phyloP scores from a whole-genome alignment of 305 asterid species.

The Fraxinus paxiana region DNA sequence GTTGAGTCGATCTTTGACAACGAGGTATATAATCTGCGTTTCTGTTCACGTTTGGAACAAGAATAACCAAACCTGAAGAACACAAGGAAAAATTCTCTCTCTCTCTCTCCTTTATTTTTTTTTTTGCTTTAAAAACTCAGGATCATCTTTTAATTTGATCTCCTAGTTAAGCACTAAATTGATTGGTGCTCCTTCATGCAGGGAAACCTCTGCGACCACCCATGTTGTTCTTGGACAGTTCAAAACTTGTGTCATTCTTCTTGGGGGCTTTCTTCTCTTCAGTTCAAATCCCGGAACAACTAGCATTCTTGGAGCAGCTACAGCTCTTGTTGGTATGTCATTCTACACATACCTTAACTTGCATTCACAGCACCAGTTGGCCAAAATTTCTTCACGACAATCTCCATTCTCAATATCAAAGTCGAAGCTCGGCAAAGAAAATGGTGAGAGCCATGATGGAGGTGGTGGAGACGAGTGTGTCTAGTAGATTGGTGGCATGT shows the following conservation, averaged over 20 bases:
- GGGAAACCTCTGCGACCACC: conserved; percentile 96
- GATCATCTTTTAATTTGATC: background rate
- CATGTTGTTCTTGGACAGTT: conserved; percentile 96
- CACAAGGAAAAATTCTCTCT: background rate
- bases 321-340: conserved; percentile 83
- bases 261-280: conserved; percentile 75
- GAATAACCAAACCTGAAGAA: background rate
- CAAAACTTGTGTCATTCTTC: conserved; percentile 87
- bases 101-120: background rate
- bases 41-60: background rate
- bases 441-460: conserved; percentile 39
- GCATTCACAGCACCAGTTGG: conserved; percentile 50
- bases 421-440: conserved; percentile 78
- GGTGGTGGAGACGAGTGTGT: conserved; percentile 58
- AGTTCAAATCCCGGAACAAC: conserved; percentile 86
- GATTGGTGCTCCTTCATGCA: conserved; percentile 21
- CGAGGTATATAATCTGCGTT: background rate
- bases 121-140: background rate
- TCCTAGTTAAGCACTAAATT: background rate
- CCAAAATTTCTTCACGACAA: conserved; percentile 39
- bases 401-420: conserved; percentile 60
- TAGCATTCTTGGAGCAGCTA: conserved; percentile 74
- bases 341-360: conserved; percentile 82
- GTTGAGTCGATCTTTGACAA: background rate
- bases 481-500: conserved; percentile 15